Percentiles rank a stretch among this genome's conserved stretches.
These are phyloP conservation scores for Thoreauomyces humboldtii DNA, from an alignment of 192 early-diverging fungal genomes.

Conservation along the genomic window DNA sequence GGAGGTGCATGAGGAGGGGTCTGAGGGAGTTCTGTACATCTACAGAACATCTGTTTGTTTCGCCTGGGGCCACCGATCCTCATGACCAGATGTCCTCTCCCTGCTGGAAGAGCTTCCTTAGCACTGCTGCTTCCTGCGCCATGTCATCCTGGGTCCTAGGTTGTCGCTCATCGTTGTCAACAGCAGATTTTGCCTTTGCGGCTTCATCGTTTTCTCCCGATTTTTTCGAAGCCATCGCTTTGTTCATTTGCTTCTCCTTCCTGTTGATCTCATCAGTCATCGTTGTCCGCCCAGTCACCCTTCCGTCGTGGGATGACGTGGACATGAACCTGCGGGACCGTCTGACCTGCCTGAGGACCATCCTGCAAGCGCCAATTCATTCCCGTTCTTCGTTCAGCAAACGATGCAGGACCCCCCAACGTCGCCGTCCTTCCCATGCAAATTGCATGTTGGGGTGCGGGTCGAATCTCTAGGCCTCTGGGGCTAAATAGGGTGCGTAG, in stretches of 20 bases:
- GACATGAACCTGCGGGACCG: conserved; percentile 88
- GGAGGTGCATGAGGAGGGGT: too few relatives aligned
- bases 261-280: conserved; percentile 73
- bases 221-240: conserved; percentile 14
- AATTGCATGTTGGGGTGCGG: too few relatives aligned
- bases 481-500: too few relatives aligned
- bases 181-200: too few relatives aligned
- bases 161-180: conserved; percentile 58
- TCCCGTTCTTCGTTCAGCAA: too few relatives aligned
- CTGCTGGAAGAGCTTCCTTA: conserved; percentile 40
- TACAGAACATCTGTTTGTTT: too few relatives aligned
- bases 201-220: neutral
- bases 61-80: too few relatives aligned
- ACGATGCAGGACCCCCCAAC: too few relatives aligned
- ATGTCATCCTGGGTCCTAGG: conserved; percentile 79
- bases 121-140: conserved; percentile 62
- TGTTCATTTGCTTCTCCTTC: conserved; percentile 40
- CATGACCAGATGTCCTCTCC: conserved; percentile 45
- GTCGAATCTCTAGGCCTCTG: too few relatives aligned
- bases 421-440: too few relatives aligned
- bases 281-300: conserved; percentile 82
- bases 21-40: too few relatives aligned
- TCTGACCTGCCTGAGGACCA: conserved; percentile 69
- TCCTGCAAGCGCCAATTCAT: too few relatives aligned
- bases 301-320: conserved; percentile 83